These are phyloP conservation scores for Nymphaea thermarum DNA, from an alignment of 164 flowering plant species.

Conservation along the genomic window DNA sequence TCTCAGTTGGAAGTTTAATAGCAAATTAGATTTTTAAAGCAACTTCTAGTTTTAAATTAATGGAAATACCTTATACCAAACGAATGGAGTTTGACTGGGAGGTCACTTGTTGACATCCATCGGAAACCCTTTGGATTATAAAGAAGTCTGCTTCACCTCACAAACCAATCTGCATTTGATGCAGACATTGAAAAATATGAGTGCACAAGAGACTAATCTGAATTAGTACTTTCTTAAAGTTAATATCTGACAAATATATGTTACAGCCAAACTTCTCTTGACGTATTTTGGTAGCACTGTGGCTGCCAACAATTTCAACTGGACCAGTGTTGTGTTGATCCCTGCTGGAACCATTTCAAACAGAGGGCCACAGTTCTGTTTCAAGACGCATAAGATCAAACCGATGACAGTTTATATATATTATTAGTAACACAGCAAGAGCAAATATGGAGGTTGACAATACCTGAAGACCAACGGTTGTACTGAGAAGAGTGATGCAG, in stretches of 20 bases:
- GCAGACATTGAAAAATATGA: not conserved
- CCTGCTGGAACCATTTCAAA: constrained; percentile 33
- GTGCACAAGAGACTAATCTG: not conserved
- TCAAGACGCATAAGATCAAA: not conserved
- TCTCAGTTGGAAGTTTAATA: not conserved
- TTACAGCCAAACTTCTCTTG: constrained; percentile 35
- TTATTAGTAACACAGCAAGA: not conserved
- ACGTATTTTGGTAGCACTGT: constrained; percentile 29
- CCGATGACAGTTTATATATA: not conserved
- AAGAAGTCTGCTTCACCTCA: not conserved
- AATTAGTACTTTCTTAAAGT: not conserved
- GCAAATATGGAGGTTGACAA: not conserved
- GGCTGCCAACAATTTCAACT: constrained; percentile 28
- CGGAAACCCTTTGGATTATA: not conserved
- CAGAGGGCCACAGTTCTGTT: constrained; percentile 42
- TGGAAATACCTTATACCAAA: constrained; percentile 4
- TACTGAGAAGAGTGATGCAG: constrained; percentile 42
- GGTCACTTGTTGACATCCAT: not conserved
- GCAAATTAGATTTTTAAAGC: not conserved
- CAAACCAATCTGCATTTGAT: constrained; percentile 1
- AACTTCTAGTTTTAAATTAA: not conserved
- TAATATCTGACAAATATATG: not conserved
- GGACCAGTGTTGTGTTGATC: constrained; percentile 27
- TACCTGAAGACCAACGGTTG: constrained; percentile 33
- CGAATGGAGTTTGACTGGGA: not conserved